Conservation (phyloP, 2,329 filamentous ascomycete genomes). For the Nothophaeocryptopus gaeumannii region DNA sequence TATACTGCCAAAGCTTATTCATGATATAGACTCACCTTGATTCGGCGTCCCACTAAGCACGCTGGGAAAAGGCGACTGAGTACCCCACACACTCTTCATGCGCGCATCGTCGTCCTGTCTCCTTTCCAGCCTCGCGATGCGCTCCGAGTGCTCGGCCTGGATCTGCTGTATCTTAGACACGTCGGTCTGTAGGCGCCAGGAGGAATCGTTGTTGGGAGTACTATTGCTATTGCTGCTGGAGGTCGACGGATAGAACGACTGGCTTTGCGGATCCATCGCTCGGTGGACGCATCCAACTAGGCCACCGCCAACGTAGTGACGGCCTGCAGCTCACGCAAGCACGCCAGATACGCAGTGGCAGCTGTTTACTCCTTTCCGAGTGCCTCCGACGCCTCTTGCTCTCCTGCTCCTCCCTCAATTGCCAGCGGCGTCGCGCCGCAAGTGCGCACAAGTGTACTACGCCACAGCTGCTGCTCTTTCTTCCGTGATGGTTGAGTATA, state of each 20-base stretch:
- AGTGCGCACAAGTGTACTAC: conserved; percentile 8
- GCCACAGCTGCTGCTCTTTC: conserved; percentile 16
- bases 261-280: conserved; percentile 61
- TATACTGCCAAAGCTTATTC: neutral
- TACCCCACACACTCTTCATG: conserved; percentile 83
- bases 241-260: conserved; percentile 57
- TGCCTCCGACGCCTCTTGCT: conserved; percentile 5
- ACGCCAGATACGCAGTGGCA: too few species aligned
- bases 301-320: conserved; percentile 13
- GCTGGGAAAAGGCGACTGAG: conserved; percentile 82
- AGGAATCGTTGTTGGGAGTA: conserved; percentile 47
- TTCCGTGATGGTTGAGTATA: neutral
- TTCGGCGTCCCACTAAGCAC: conserved; percentile 78
- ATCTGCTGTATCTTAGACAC: conserved; percentile 59
- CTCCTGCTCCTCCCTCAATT: conserved; percentile 15
- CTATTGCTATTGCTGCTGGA: conserved; percentile 12
- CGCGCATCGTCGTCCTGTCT: conserved; percentile 61
- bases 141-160: conserved; percentile 60
- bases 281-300: conserved; percentile 23
- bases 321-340: conserved; percentile 3
- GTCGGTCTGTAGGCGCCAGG: conserved; percentile 63
- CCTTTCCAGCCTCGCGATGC: conserved; percentile 60
- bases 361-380: neutral
- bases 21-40: conserved; percentile 62
- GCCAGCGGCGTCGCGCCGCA: conserved; percentile 19